phyloP scores from a whole-genome alignment of 768 basidiomycete species.

The Podaxis sp. region DNA sequence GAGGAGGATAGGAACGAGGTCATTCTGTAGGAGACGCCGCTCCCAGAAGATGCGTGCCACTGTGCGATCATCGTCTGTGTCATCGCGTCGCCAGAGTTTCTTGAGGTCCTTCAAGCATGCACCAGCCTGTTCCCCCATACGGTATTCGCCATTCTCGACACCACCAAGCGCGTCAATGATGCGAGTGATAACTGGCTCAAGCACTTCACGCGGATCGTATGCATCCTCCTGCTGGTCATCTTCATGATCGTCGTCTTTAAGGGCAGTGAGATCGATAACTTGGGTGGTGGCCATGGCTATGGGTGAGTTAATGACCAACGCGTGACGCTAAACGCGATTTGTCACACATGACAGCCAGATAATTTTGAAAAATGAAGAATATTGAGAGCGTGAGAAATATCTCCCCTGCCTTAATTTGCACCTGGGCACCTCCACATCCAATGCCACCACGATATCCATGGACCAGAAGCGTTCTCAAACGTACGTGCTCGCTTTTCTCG shows the following conservation, averaged over 20 bases:
- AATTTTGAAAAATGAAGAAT: not conserved
- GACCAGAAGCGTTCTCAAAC: conserved; percentile 38
- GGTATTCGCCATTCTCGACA: conserved; percentile 62
- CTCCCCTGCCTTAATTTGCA: conserved; percentile 17
- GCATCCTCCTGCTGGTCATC: conserved; percentile 27
- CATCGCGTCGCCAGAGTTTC: conserved; percentile 94
- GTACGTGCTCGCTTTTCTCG: conserved; percentile 28
- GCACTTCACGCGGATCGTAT: conserved; percentile 48
- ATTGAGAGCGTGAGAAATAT: conserved; percentile 10
- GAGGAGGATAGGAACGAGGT: conserved; percentile 83
- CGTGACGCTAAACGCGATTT: conserved; percentile 12
- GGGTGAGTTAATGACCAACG: conserved; percentile 6
- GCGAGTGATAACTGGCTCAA: conserved; percentile 67
- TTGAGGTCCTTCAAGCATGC: conserved; percentile 94
- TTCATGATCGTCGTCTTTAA: conserved; percentile 20
- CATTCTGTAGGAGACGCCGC: conserved; percentile 81
- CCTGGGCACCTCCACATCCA: conserved; percentile 14
- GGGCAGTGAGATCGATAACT: conserved; percentile 33
- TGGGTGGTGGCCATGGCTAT: conserved; percentile 23
- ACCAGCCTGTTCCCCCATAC: conserved; percentile 77
- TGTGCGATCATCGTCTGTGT: conserved; percentile 94
- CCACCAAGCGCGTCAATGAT: conserved; percentile 85
- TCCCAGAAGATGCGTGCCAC: conserved; percentile 93
- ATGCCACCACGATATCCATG: conserved; percentile 27
- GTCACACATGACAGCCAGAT: conserved; percentile 8